phyloP scores from a whole-genome alignment of 768 basidiomycete species.

The Erythrobasidium yunnanense region DNA sequence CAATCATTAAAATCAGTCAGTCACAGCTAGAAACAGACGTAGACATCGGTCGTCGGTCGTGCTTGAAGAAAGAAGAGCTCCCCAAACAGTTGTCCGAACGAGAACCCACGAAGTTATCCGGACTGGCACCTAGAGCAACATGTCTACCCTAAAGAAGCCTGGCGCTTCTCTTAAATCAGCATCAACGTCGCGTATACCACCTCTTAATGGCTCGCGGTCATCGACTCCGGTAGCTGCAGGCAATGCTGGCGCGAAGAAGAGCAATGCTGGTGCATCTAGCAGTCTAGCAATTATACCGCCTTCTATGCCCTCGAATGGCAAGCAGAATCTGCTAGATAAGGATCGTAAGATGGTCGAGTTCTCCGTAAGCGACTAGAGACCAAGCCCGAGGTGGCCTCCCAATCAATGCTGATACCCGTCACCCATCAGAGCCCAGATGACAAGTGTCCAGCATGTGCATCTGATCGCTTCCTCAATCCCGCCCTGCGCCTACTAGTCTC shows the following conservation, averaged over 20 bases:
- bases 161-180: too few relatives aligned
- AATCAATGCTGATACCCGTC: neutral
- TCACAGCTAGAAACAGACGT: too few relatives aligned
- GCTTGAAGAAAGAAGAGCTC: too few relatives aligned
- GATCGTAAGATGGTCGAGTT: slow-evolving; percentile 23
- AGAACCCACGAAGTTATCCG: too few relatives aligned
- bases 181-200: neutral
- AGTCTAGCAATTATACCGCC: neutral
- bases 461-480: slow-evolving; percentile 87
- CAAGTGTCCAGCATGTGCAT: slow-evolving; percentile 93
- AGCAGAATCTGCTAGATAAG: slow-evolving; percentile 23
- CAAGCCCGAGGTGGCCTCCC: neutral
- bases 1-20: too few relatives aligned
- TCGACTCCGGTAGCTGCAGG: neutral
- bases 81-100: too few relatives aligned
- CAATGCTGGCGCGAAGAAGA: neutral
- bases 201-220: neutral
- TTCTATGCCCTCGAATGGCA: neutral
- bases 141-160: too few relatives aligned
- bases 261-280: neutral
- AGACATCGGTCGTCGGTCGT: too few relatives aligned
- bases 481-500: slow-evolving; percentile 86
- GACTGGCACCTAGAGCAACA: too few relatives aligned
- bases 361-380: neutral
- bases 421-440: slow-evolving; percentile 49